Conservation (phyloP, 805 yeast species). For the Candida ipomoeae region DNA sequence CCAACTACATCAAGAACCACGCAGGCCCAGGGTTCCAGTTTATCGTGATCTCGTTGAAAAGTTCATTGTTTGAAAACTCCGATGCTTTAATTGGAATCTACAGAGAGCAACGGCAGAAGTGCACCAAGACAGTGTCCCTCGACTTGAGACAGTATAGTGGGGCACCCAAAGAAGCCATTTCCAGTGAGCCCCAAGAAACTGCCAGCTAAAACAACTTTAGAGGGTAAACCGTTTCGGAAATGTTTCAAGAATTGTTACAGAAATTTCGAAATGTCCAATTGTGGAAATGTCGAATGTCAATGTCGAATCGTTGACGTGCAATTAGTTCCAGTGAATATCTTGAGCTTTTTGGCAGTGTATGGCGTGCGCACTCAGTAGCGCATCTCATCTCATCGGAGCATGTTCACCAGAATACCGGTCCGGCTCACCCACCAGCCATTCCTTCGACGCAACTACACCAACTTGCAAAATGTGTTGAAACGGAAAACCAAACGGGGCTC, state of each 20-base stretch:
- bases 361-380: not conserved
- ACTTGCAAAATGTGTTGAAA: not conserved
- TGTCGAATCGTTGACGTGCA: too few species aligned
- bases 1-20: constrained; percentile 74
- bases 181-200: not conserved
- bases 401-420: not conserved
- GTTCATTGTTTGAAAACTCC: constrained; percentile 78
- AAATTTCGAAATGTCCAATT: too few species aligned
- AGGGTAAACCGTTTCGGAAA: too few species aligned
- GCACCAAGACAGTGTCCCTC: constrained; percentile 68
- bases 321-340: too few species aligned
- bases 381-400: not conserved
- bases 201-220: too few species aligned
- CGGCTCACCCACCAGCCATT: not conserved
- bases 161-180: constrained; percentile 5
- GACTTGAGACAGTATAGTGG: constrained; percentile 56
- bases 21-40: constrained; percentile 81
- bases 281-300: too few species aligned
- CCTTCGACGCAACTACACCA: not conserved
- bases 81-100: constrained; percentile 92
- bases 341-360: not conserved
- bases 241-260: too few species aligned
- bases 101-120: constrained; percentile 69
- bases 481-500: constrained; percentile 31
- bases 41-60: constrained; percentile 88